These are phyloP conservation scores for Mycosphaerella sp. DNA, from an alignment of 2,329 filamentous ascomycete species.

Conservation along the genomic window DNA sequence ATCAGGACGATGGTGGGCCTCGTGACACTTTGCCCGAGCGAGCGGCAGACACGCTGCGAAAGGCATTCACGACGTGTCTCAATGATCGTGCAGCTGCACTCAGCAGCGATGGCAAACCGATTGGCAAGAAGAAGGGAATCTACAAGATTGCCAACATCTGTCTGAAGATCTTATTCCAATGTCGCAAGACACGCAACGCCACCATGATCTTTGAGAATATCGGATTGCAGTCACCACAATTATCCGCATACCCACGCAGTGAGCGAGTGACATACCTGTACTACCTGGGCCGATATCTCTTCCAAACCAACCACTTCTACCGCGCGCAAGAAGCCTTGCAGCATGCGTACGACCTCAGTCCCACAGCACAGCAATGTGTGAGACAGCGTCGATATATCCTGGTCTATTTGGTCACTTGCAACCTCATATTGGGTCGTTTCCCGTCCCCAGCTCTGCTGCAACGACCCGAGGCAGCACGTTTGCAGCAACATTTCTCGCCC, in stretches of 20 bases:
- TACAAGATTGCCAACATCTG: slow-evolving; percentile 91
- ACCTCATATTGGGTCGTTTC: slow-evolving; percentile 78
- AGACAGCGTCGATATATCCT: slow-evolving; percentile 74
- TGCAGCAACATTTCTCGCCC: slow-evolving; percentile 63
- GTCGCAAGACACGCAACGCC: slow-evolving; percentile 73
- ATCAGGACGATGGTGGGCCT: slow-evolving; percentile 53
- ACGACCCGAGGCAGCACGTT: slow-evolving; percentile 60
- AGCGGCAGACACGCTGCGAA: slow-evolving; percentile 81
- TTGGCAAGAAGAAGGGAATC: slow-evolving; percentile 80
- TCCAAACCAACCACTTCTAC: slow-evolving; percentile 75
- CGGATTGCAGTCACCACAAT: slow-evolving; percentile 70
- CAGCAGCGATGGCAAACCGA: slow-evolving; percentile 54
- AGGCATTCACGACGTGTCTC: slow-evolving; percentile 84
- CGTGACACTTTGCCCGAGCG: slow-evolving; percentile 76
- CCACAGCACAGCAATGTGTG: slow-evolving; percentile 39
- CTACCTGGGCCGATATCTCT: slow-evolving; percentile 85
- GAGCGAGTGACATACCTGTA: slow-evolving; percentile 91
- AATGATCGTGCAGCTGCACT: slow-evolving; percentile 65
- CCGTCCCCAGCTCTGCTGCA: slow-evolving; percentile 61
- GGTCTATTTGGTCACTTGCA: slow-evolving; percentile 73
- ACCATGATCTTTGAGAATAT: slow-evolving; percentile 89
- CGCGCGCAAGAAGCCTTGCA: slow-evolving; percentile 70
- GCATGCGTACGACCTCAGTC: slow-evolving; percentile 72
- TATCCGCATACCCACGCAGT: slow-evolving; percentile 73
- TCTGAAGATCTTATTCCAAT: slow-evolving; percentile 81